These are phyloP conservation scores for Ganoderma sp. DNA, from an alignment of 1,284 basidiomycete species.

Conservation along the genomic window DNA sequence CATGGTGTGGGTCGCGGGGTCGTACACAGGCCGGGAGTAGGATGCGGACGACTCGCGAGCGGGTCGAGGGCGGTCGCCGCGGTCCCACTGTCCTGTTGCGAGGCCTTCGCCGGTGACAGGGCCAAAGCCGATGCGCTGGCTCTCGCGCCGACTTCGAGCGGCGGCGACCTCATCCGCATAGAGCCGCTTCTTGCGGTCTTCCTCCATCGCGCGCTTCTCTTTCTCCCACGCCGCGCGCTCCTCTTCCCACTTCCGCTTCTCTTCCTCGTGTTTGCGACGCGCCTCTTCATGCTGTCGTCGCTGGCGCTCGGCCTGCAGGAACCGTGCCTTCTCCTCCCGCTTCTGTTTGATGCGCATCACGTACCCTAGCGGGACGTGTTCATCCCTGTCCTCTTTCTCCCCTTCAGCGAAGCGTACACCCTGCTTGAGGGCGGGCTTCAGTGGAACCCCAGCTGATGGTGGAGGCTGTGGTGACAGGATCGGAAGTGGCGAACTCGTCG, in stretches of 20 bases:
- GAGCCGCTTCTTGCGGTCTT: slow-evolving; percentile 57
- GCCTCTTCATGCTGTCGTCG: slow-evolving; percentile 59
- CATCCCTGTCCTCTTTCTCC: slow-evolving; percentile 63
- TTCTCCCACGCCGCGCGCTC: slow-evolving; percentile 60
- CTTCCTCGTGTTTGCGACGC: slow-evolving; percentile 51
- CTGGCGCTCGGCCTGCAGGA: slow-evolving; percentile 65
- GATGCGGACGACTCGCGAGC: slow-evolving; percentile 24
- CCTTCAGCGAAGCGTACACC: slow-evolving; percentile 75
- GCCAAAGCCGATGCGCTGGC: slow-evolving; percentile 42
- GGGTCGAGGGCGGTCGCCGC: slow-evolving; percentile 30
- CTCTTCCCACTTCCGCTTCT: slow-evolving; percentile 56
- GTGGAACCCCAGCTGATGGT: slow-evolving; percentile 17
- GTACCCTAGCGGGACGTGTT: slow-evolving; percentile 69
- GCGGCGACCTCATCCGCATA: slow-evolving; percentile 68
- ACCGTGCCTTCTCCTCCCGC: slow-evolving; percentile 72
- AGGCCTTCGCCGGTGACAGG: slow-evolving; percentile 33
- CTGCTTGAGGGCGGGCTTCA: slow-evolving; percentile 47
- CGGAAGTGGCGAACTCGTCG: slow-evolving; percentile 16
- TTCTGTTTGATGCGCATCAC: slow-evolving; percentile 71
- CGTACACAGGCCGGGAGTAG: slow-evolving; percentile 35
- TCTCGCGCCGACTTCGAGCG: slow-evolving; percentile 65
- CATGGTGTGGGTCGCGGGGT: slow-evolving; percentile 22
- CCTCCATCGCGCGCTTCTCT: slow-evolving; percentile 61
- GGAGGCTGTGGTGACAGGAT: slow-evolving; percentile 28
- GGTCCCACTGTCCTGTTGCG: slow-evolving; percentile 31